Conservation (phyloP, 2,329 filamentous ascomycete species). For the Penicillium oxalicum region DNA sequence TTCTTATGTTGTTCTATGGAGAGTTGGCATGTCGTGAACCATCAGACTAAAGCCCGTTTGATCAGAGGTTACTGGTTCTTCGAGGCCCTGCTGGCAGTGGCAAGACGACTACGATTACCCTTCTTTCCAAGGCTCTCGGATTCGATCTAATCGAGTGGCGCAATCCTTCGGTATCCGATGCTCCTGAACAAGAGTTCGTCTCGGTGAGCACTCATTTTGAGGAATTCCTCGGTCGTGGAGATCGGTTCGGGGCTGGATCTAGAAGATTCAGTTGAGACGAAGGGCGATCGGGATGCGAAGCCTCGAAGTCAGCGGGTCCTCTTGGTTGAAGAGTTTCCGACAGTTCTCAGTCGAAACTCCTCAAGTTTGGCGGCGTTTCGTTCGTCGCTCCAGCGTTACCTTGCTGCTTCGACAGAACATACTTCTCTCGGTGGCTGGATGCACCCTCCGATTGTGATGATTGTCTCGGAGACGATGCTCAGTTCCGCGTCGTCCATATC, state of each 20-base stretch:
- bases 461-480: slow-evolving; percentile 85
- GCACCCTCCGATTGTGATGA: slow-evolving; percentile 71
- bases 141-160: slow-evolving; percentile 84
- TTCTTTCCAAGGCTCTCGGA: slow-evolving; percentile 71
- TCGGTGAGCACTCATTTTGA: slow-evolving; percentile 79
- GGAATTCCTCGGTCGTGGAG: slow-evolving; percentile 78
- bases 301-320: slow-evolving; percentile 51
- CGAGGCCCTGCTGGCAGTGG: slow-evolving; percentile 88
- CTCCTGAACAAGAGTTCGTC: slow-evolving; percentile 55
- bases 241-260: slow-evolving; percentile 69
- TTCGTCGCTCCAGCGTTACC: slow-evolving; percentile 65
- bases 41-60: neutral
- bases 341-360: slow-evolving; percentile 63
- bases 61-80: slow-evolving; percentile 70
- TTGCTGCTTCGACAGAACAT: slow-evolving; percentile 61
- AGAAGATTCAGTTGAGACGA: slow-evolving; percentile 8
- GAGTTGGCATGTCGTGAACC: no score
- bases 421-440: slow-evolving; percentile 30
- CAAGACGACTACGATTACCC: slow-evolving; percentile 79
- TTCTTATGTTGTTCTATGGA: no score
- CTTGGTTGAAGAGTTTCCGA: slow-evolving; percentile 76
- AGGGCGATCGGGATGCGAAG: neutral
- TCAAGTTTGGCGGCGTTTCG: slow-evolving; percentile 65
- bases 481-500: slow-evolving; percentile 78
- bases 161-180: slow-evolving; percentile 64